phyloP scores from a whole-genome alignment of 495 filamentous ascomycete species.

The Penicillium pulvis region DNA sequence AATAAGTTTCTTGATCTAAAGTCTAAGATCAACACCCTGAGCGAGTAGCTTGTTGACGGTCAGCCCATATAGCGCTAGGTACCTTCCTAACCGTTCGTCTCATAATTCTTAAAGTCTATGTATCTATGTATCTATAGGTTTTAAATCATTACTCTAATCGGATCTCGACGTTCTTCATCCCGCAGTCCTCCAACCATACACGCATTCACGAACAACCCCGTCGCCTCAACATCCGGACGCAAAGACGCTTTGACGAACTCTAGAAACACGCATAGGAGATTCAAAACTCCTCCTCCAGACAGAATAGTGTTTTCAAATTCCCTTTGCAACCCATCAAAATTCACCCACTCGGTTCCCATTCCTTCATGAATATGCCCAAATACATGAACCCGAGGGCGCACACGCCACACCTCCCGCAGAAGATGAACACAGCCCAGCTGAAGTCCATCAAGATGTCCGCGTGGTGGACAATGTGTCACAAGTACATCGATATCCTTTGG shows the following conservation, averaged over 20 bases:
- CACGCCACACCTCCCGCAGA: slow-evolving; percentile 63
- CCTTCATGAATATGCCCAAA: slow-evolving; percentile 78
- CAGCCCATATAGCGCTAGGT: not conserved
- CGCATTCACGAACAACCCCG: slow-evolving; percentile 26
- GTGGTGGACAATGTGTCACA: slow-evolving; percentile 64
- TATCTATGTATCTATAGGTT: not conserved
- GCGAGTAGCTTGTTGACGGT: no score
- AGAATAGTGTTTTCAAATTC: slow-evolving; percentile 21
- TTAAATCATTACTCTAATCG: not conserved
- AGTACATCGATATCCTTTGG: slow-evolving; percentile 69
- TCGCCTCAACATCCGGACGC: slow-evolving; percentile 18
- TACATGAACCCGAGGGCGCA: slow-evolving; percentile 69
- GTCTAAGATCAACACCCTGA: no score
- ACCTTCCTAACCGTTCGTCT: not conserved
- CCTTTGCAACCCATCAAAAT: slow-evolving; percentile 22
- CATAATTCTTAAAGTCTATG: no score
- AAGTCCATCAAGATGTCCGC: slow-evolving; percentile 63
- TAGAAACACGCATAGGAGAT: slow-evolving; percentile 19
- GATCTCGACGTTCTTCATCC: slow-evolving; percentile 21
- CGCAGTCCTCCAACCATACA: slow-evolving; percentile 28
- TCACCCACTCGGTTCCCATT: slow-evolving; percentile 42
- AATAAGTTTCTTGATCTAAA: no score
- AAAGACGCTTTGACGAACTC: slow-evolving; percentile 17
- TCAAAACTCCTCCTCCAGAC: slow-evolving; percentile 18
- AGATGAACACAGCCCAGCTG: slow-evolving; percentile 64